Evolutionary conservation across 2,329 filamentous ascomycete genomes (phyloP).

Genomic region (Scopulariopsis brevicaulis): DNA sequence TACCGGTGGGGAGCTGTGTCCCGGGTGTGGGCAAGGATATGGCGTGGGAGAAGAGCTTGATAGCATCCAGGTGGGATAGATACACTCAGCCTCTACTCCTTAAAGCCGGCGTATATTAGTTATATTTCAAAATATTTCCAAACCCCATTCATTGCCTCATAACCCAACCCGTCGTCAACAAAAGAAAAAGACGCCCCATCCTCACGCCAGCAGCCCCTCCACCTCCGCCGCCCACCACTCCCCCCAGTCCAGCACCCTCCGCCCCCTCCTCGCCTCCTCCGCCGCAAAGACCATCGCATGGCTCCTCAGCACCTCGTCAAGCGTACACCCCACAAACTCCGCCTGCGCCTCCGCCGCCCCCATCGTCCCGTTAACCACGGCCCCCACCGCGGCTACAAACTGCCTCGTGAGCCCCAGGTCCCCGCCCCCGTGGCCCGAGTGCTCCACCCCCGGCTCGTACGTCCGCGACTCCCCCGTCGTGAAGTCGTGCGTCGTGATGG

Average conservation of each 20-base stretch:
- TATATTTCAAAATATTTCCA: no score
- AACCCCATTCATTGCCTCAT: no score
- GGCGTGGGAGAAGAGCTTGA: no score
- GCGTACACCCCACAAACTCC: slow-evolving; percentile 64
- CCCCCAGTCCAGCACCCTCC: slow-evolving; percentile 62
- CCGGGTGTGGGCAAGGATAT: no score
- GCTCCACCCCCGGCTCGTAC: slow-evolving; percentile 23
- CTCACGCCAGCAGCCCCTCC: slow-evolving; percentile 4
- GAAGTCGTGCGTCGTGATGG: slow-evolving; percentile 37
- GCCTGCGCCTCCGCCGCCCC: slow-evolving; percentile 60
- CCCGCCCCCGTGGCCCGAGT: slow-evolving; percentile 26
- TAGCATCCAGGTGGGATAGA: no score
- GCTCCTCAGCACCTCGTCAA: slow-evolving; percentile 80
- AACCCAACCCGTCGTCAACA: no score
- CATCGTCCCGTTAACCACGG: slow-evolving; percentile 62
- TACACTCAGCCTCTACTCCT: no score
- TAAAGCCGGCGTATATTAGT: no score
- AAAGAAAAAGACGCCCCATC: neutral
- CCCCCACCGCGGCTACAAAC: slow-evolving; percentile 73
- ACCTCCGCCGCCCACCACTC: slow-evolving; percentile 56
- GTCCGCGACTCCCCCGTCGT: slow-evolving; percentile 28
- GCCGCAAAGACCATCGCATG: slow-evolving; percentile 92
- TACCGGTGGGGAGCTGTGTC: no score
- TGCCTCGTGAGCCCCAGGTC: slow-evolving; percentile 57
- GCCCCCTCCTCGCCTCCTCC: slow-evolving; percentile 66